Base-by-base conservation (phyloP, 2,329 filamentous ascomycete genomes). In the Ophiostoma triangulosporum region DNA sequence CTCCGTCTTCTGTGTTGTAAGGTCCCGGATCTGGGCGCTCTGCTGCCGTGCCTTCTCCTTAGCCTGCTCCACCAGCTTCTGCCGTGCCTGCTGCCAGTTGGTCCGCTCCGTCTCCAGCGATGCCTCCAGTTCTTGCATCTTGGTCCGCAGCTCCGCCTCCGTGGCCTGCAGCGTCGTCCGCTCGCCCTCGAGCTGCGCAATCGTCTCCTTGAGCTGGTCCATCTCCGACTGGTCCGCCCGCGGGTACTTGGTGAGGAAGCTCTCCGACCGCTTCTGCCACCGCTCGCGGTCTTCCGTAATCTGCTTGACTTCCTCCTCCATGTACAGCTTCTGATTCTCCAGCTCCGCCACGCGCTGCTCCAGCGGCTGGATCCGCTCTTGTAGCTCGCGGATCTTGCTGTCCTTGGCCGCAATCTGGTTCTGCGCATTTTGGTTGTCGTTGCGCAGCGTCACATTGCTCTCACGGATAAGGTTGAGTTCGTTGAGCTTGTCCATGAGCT, bases 401-500 rank as follows among this genome's bases (percentile, higher is more conserved):
- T 77, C 80, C 71, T 88, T 93, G 62, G 88, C 84, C 0, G 80
- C 72, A 24, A 96, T 74, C 59, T 88, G 82, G 12, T 81, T 74
- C 60, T 93, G 86, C 1, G 88, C 80, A 61, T 89, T 84, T 53
- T 85, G 81, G 56, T 86, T 83, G 65, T 98, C 90, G 60, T 86
- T 88, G 43, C 94, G 86, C 15, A 98, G 75, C 1, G 91, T 93
- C 54, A 86, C 86, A 61, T 87, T 95, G 71, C 90, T 96, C 69
- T 98, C 93, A 11, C 93, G 86, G 73, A 94, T 95, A 15, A 96
- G 75, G 62, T 98, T 98, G 56, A 98, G 80, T 67, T 98, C 89
- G 62, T 95, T 93, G 57, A 98, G 78, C 59, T 94, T 96, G 59
- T 94, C 84, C 81, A 95, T 89, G 4, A 98, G 77, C 62, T 95